Percentiles rank a stretch among this genome's conserved stretches.
Conservation (phyloP, 75 land plant species). For the Picea glauca region DNA sequence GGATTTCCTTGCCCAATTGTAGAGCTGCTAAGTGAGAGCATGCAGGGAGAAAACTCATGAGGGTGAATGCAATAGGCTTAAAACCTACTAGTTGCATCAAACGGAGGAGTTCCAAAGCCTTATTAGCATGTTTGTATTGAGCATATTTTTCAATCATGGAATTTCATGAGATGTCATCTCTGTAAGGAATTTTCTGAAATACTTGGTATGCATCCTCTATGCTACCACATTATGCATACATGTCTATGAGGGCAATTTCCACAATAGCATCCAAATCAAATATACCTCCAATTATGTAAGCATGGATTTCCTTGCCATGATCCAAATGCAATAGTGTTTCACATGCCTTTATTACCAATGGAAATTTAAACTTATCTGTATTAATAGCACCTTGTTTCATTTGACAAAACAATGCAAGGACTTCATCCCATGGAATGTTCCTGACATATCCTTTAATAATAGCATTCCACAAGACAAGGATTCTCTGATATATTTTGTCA, state of each 20-base stretch:
- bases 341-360: background rate
- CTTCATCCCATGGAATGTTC: too few species aligned
- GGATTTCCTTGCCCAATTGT: constrained; percentile 20
- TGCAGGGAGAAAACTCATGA: constrained; percentile 44
- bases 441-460: too few species aligned
- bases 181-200: background rate
- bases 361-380: too few species aligned
- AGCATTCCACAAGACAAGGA: too few species aligned
- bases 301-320: constrained; percentile 63
- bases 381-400: too few species aligned
- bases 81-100: constrained; percentile 16
- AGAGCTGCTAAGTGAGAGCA: constrained; percentile 28
- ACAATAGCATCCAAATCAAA: constrained; percentile 16
- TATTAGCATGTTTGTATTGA: constrained; percentile 31
- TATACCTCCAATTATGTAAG: constrained; percentile 12
- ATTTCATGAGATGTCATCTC: constrained; percentile 59
- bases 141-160: constrained; percentile 55
- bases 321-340: constrained; percentile 5
- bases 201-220: constrained; percentile 14
- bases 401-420: too few species aligned
- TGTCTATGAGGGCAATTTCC: constrained; percentile 15
- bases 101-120: constrained; percentile 30
- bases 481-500: background rate
- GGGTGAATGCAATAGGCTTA: constrained; percentile 41
- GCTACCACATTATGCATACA: constrained; percentile 15